phyloP scores from a whole-genome alignment of 2,329 filamentous ascomycete genomes.

The Endoconidiophora laricicola region DNA sequence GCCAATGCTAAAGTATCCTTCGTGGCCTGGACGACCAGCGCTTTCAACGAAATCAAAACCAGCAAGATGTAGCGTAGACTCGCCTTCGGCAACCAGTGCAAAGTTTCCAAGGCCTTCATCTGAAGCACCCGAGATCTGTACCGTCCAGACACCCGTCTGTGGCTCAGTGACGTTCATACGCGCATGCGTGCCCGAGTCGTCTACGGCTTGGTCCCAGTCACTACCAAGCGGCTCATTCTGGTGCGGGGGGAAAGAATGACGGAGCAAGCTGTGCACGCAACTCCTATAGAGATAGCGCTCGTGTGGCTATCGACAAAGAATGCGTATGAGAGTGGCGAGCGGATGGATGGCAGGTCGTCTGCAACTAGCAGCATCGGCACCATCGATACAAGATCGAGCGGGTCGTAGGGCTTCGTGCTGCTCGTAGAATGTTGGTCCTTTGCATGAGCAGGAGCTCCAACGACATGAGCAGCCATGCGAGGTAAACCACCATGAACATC shows the following conservation, averaged over 20 bases:
- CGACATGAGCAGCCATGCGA: background rate
- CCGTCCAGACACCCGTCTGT: slow-evolving; percentile 10
- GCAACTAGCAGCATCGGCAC: slow-evolving; percentile 7
- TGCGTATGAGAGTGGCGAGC: slow-evolving; percentile 1
- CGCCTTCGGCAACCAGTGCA: slow-evolving; percentile 9
- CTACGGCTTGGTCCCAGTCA: slow-evolving; percentile 11
- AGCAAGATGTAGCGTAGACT: slow-evolving; percentile 9
- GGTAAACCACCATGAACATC: no score
- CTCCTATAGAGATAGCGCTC: slow-evolving; percentile 8
- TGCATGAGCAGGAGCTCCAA: background rate
- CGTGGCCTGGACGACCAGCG: slow-evolving; percentile 10
- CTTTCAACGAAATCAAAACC: slow-evolving; percentile 12
- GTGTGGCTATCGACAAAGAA: slow-evolving; percentile 12
- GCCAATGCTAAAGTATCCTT: slow-evolving; percentile 13
- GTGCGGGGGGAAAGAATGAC: slow-evolving; percentile 6
- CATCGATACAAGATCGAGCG: slow-evolving; percentile 7
- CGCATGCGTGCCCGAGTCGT: slow-evolving; percentile 10
- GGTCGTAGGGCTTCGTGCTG: background rate
- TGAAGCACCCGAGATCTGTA: background rate
- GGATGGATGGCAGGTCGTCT: background rate
- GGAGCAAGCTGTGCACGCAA: slow-evolving; percentile 11
- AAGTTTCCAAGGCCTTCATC: slow-evolving; percentile 1
- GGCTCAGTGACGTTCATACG: slow-evolving; percentile 10
- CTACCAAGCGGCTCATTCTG: background rate
- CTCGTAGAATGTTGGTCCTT: background rate